These are phyloP conservation scores for Pichia manshurica DNA, from an alignment of 805 yeast genomes.

Conservation along the genomic window DNA sequence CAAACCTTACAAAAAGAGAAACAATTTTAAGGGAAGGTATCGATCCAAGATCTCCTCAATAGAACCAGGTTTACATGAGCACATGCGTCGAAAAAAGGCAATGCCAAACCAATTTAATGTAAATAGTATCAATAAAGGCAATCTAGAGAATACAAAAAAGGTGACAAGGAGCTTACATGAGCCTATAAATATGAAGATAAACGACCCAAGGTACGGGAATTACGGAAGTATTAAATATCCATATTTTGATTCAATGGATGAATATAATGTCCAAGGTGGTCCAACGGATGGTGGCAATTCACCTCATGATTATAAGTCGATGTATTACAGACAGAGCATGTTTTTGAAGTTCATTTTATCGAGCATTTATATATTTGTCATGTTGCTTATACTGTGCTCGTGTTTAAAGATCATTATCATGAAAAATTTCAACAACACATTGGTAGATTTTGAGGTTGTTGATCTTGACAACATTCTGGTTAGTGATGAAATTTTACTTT, in stretches of 20 bases:
- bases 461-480: conserved; percentile 27
- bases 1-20: conserved; percentile 14
- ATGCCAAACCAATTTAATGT: too few species aligned
- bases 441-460: conserved; percentile 22
- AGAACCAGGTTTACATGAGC: neutral
- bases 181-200: neutral
- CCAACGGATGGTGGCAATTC: conserved; percentile 15
- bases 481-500: conserved; percentile 28
- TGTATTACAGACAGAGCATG: conserved; percentile 23
- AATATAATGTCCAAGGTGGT: conserved; percentile 2
- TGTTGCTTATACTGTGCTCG: conserved; percentile 5
- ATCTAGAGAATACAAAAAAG: neutral
- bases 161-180: neutral
- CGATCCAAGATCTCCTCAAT: neutral
- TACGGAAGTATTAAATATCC: conserved; percentile 5
- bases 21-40: neutral
- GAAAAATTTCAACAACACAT: conserved; percentile 25
- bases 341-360: conserved; percentile 17
- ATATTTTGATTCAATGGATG: conserved; percentile 12
- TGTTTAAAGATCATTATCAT: conserved; percentile 21
- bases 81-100: too few species aligned
- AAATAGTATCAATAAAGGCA: neutral
- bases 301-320: conserved; percentile 31
- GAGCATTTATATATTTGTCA: conserved; percentile 15
- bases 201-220: neutral